Conservation (phyloP, 2,329 filamentous ascomycete species). For the Xylaria sp. region DNA sequence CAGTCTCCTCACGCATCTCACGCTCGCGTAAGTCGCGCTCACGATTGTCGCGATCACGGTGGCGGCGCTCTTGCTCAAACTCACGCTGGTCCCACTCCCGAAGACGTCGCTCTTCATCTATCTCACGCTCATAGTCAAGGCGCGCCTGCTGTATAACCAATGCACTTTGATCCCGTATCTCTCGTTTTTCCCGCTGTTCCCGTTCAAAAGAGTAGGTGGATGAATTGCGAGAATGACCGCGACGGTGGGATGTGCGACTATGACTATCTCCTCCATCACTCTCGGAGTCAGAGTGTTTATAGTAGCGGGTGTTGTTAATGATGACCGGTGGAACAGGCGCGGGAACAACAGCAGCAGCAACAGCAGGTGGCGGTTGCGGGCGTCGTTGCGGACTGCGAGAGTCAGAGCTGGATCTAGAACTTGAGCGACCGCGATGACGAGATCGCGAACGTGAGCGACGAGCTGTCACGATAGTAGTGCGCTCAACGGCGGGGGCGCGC, state of each 20-base stretch:
- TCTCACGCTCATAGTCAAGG: background rate
- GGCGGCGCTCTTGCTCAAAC: slow-evolving; percentile 14
- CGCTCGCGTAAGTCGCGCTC: slow-evolving; percentile 9
- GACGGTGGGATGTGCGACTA: slow-evolving; percentile 30
- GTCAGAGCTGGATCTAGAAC: slow-evolving; percentile 36
- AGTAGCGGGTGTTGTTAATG: slow-evolving; percentile 55
- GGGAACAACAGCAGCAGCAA: background rate
- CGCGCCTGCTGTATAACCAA: background rate
- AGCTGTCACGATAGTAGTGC: slow-evolving; percentile 41
- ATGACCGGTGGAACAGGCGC: slow-evolving; percentile 40
- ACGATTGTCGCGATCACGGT: background rate
- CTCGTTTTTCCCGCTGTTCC: background rate
- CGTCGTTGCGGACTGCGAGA: slow-evolving; percentile 9
- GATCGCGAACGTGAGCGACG: slow-evolving; percentile 42
- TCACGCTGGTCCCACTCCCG: slow-evolving; percentile 1
- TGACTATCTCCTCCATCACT: slow-evolving; percentile 39
- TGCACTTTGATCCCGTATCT: background rate
- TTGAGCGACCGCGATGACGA: slow-evolving; percentile 42
- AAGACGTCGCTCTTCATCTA: background rate
- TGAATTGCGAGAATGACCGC: slow-evolving; percentile 1
- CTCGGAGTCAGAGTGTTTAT: slow-evolving; percentile 38
- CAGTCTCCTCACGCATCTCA: slow-evolving; percentile 28
- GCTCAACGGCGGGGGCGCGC: slow-evolving; percentile 42
- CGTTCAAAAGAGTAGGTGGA: slow-evolving; percentile 4
- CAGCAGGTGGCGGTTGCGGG: slow-evolving; percentile 22